Base-by-base conservation (phyloP, 345 rosid genomes). In the Aethionema arabicum region DNA sequence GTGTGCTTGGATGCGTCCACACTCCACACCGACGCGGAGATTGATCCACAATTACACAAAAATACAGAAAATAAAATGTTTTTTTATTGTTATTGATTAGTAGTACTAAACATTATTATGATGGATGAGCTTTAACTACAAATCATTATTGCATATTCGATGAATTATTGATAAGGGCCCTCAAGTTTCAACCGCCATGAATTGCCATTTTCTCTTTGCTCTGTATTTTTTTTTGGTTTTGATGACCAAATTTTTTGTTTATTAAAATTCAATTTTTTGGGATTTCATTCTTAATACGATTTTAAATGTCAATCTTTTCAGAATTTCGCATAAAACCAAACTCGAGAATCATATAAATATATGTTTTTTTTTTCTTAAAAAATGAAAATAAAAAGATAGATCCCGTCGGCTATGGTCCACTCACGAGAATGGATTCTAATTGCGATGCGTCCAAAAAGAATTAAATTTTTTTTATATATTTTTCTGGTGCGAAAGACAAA, bases 151-250 rank as follows among this genome's bases (percentile, higher is more conserved):
- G 53, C 39, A 63, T 32, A 48, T 41, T 62, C 29, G 42, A 13
- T 63, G 69, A 56, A 70, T 70, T 50, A 70, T 70, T 63, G 69
- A 13, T 12, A 3, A 52, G 50, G 67, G 67, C 72, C 65, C 72
- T 59, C 32, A 38, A 53, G 36, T 9, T 9, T 61, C 38, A 61
- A 55, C 57, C 21, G 41, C 56, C 63, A 39, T 47, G 43, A 53
- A 37, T 54, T 61, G 61, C 30, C 42, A 39, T 8, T 33, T 53
- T 35, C 41, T 55, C 11, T 32, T 55, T 48, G 49, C 40, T 62
- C 67, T 10, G 40, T 2, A 40, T 30, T 27, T 11, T 7, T 10
- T 8, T 8, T 35, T 33, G 37, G 37, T 6, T 6, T 13, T 31
- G 1, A 50, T 8, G 35, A 52, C 15, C 7, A 29, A 6, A 44